Evolutionary conservation across 352 stramenopile species (phyloP).

Genomic region (Lagenidium giganteum): DNA sequence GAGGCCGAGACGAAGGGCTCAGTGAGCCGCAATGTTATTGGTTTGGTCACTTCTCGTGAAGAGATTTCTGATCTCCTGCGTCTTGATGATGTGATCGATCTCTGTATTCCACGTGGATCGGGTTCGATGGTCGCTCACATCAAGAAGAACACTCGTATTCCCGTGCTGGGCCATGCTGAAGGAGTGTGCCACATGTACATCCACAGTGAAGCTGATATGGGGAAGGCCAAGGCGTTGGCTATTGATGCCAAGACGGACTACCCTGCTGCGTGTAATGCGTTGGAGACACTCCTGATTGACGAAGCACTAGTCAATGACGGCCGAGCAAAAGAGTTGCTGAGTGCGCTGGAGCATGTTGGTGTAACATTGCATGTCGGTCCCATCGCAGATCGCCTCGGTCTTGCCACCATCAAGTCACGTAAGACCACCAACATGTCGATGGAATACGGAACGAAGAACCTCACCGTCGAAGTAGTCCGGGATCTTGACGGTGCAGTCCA

Average conservation of each 20-base stretch:
- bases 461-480: conserved; percentile 92
- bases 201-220: conserved; percentile 84
- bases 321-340: conserved; percentile 73
- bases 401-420: conserved; percentile 63
- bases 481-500: conserved; percentile 88
- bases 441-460: conserved; percentile 94
- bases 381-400: conserved; percentile 66
- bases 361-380: conserved; percentile 93
- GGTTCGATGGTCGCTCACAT: conserved; percentile 95
- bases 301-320: conserved; percentile 72
- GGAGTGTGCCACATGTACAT: conserved; percentile 99
- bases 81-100: conserved; percentile 96
- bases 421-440: conserved; percentile 80
- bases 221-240: conserved; percentile 86
- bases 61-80: conserved; percentile 92
- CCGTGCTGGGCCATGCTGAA: conserved; percentile 97
- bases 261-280: conserved; percentile 96
- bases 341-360: conserved; percentile 80
- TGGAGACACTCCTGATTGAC: conserved; percentile 96
- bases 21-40: conserved; percentile 92
- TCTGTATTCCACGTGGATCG: conserved; percentile 97
- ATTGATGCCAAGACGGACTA: conserved; percentile 99
- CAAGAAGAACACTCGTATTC: conserved; percentile 96
- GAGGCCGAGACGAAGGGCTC: conserved; percentile 80
- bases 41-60: conserved; percentile 92